These are phyloP conservation scores for Karstenula rhodostoma DNA, from an alignment of 2,329 filamentous ascomycete genomes.

Conservation along the genomic window DNA sequence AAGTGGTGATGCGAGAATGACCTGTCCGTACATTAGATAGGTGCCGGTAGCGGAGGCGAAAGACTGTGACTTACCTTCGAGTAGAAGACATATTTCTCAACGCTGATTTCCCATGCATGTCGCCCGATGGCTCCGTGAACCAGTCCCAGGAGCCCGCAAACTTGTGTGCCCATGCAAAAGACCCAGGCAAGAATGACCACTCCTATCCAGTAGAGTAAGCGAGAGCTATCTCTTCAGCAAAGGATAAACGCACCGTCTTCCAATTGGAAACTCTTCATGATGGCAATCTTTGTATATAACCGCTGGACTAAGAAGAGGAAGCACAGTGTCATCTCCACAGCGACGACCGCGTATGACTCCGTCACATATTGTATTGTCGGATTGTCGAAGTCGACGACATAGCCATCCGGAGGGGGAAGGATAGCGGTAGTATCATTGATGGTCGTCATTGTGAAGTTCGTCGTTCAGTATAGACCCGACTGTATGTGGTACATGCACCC, in stretches of 20 bases:
- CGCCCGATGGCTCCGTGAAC: neutral
- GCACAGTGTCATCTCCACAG: neutral
- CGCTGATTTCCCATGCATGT: neutral
- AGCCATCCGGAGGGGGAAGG: neutral
- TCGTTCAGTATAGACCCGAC: neutral
- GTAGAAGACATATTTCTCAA: slow-evolving; percentile 1
- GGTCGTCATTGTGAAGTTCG: neutral
- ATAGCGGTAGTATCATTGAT: neutral
- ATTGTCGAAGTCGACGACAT: slow-evolving; percentile 3
- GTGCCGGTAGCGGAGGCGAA: neutral
- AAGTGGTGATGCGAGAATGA: neutral
- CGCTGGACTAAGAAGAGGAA: slow-evolving; percentile 1
- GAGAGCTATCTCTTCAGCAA: neutral
- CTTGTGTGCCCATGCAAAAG: slow-evolving; percentile 1
- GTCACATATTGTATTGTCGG: neutral
- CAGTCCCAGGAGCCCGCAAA: neutral
- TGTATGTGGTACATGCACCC: neutral
- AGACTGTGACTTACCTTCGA: neutral
- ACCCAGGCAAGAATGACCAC: neutral
- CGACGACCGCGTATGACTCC: neutral
- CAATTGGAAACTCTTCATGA: slow-evolving; percentile 4
- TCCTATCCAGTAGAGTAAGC: neutral
- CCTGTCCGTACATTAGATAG: neutral
- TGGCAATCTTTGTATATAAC: neutral
- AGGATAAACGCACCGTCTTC: neutral